Base-by-base conservation (phyloP, 192 early-diverging fungal genomes). In the Coemansia furcata region DNA sequence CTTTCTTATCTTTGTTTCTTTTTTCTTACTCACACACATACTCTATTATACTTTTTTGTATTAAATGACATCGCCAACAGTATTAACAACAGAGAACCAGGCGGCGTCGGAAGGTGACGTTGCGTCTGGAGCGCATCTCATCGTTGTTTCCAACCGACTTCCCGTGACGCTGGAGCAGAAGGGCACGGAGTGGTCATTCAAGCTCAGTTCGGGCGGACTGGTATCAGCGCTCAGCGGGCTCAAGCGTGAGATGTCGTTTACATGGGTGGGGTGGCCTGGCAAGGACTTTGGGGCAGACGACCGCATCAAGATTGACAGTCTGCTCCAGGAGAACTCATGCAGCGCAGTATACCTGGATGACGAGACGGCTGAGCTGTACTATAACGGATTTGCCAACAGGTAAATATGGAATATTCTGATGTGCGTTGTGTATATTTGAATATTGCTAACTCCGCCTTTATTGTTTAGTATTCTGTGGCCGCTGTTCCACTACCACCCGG, bases 231-330 rank as follows among this genome's bases (percentile, higher is more conserved):
- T 99, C 30, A 92, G 90, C 17, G 98, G 98, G 3, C 80, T 99
- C 44, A 95, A 96, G 78, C 92, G 92, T 65, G 88, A 94, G 74
- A 98, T 95, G 94, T 84, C 86, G 57, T 99, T 98, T 79, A 95
- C 91, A 0, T 99, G 98, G 98, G 95, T 98, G 70, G 98, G 98
- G 10, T 99, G 98, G 98, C 96, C 96, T 17, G 95, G 96, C 60
- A 68, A 95, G 63, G 90, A 96, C 63, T 85, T 96, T 49, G 88
- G 94, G 8, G 74, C 74, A n/a, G 88, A 91, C 4, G 94, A 99
- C 55, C 87, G 89, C 17, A 63, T 59, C 12, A 87, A 96, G 60
- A 86, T 89, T 57, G 74, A 88, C 30, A 77, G 87, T 38, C 84
- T 98, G n/a, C 71, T 92, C 10, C 78, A 89, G 21, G 86, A 93